Conservation (phyloP, 148 eudicot genomes). For the Talinum fruticosum region DNA sequence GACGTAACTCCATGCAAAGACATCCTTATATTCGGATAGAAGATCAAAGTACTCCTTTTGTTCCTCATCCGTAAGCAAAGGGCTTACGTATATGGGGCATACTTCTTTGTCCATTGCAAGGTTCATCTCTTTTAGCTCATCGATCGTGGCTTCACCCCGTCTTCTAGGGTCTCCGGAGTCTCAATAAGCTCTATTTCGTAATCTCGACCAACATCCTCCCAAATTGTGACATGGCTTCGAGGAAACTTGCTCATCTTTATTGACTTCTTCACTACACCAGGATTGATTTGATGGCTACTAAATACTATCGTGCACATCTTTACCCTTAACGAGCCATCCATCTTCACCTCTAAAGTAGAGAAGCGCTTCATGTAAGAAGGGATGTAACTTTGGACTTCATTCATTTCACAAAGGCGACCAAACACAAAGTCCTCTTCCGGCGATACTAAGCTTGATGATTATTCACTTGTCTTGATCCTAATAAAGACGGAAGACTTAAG, state of each 20-base stretch:
- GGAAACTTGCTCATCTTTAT: background rate
- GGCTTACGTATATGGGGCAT: background rate
- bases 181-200: background rate
- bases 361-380: no score
- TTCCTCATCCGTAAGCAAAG: background rate
- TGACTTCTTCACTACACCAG: no score
- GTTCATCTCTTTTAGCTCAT: slow-evolving; percentile 1
- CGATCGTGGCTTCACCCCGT: background rate
- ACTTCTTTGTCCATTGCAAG: background rate
- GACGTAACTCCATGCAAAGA: slow-evolving; percentile 13
- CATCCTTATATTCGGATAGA: background rate
- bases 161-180: background rate
- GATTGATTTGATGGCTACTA: background rate
- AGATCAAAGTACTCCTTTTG: background rate
- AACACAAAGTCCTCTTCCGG: no score
- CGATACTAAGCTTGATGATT: no score
- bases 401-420: no score
- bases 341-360: no score
- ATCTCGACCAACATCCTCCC: background rate
- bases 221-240: background rate
- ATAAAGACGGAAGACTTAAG: no score
- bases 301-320: background rate
- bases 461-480: no score
- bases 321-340: no score
- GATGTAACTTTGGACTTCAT: no score